Percentiles rank a stretch among this genome's conserved stretches.
phyloP scores from a whole-genome alignment of 2,329 filamentous ascomycete species.

The Beauveria australis region DNA sequence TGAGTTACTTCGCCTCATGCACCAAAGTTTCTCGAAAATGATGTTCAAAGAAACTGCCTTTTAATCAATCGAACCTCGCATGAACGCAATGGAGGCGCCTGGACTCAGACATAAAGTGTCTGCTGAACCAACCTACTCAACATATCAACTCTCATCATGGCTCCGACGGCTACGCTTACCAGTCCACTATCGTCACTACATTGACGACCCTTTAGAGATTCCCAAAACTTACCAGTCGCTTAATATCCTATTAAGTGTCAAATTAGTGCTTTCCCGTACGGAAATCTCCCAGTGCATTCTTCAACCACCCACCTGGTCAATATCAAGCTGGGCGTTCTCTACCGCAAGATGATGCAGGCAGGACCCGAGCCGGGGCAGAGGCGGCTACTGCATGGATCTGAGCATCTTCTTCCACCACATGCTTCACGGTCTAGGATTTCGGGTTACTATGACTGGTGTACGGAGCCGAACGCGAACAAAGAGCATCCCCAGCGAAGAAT shows the following conservation, averaged over 20 bases:
- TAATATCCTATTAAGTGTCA: background rate
- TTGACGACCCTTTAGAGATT: background rate
- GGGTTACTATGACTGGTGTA: constrained; percentile 48
- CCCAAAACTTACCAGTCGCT: background rate
- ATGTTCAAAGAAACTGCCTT: background rate
- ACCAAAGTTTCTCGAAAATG: background rate
- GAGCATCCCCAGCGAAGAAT: constrained; percentile 33
- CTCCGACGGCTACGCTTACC: background rate
- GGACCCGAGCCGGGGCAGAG: constrained; percentile 30
- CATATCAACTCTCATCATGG: background rate
- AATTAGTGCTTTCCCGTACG: constrained; percentile 38
- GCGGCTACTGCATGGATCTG: constrained; percentile 55
- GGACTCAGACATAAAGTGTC: background rate
- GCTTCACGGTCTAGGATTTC: constrained; percentile 40
- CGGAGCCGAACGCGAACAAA: constrained; percentile 34
- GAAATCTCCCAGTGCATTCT: constrained; percentile 50
- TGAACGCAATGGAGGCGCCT: background rate
- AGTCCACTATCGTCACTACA: background rate
- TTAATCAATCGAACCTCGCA: no score
- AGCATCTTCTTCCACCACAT: constrained; percentile 48
- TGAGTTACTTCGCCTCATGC: background rate
- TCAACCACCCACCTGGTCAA: constrained; percentile 27
- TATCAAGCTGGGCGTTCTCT: constrained; percentile 38
- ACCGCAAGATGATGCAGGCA: constrained; percentile 37
- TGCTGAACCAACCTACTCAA: background rate